These are phyloP conservation scores for Globisporangium iwayamae DNA, from an alignment of 352 stramenopile species.

Conservation along the genomic window DNA sequence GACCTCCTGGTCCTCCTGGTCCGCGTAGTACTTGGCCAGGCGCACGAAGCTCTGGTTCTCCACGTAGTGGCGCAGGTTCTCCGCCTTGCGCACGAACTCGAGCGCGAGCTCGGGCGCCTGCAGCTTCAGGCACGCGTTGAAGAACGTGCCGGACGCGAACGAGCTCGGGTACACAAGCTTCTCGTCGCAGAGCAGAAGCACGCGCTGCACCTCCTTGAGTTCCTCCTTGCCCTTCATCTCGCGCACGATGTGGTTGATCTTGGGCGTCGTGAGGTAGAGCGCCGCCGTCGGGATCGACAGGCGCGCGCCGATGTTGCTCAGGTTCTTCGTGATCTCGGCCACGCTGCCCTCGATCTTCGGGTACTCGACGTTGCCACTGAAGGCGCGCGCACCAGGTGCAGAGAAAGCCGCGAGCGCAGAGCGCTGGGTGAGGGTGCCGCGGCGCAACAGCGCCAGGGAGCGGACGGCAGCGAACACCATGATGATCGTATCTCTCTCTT, in stretches of 20 bases:
- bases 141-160: conserved; percentile 62
- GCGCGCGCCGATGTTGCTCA: conserved; percentile 67
- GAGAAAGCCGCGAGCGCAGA: background rate
- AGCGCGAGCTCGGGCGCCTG: conserved; percentile 56
- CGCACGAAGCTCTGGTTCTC: conserved; percentile 77
- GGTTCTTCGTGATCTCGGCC: conserved; percentile 59
- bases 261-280: conserved; percentile 77
- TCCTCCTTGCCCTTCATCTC: conserved; percentile 78
- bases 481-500: conserved; percentile 3
- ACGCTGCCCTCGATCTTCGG: conserved; percentile 74
- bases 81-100: conserved; percentile 60
- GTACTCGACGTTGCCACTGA: conserved; percentile 84
- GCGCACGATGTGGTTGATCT: conserved; percentile 81
- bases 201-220: conserved; percentile 60
- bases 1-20: conserved; percentile 43
- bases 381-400: conserved; percentile 30
- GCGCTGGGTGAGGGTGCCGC: conserved; percentile 4
- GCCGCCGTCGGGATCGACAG: conserved; percentile 76
- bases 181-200: conserved; percentile 71
- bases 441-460: conserved; percentile 16
- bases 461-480: conserved; percentile 20
- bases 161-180: conserved; percentile 72
- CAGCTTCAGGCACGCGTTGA: conserved; percentile 62
- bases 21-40: conserved; percentile 61
- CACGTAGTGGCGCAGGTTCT: conserved; percentile 75